Conservation (phyloP, 345 rosid genomes). For the Physaria fendleri region DNA sequence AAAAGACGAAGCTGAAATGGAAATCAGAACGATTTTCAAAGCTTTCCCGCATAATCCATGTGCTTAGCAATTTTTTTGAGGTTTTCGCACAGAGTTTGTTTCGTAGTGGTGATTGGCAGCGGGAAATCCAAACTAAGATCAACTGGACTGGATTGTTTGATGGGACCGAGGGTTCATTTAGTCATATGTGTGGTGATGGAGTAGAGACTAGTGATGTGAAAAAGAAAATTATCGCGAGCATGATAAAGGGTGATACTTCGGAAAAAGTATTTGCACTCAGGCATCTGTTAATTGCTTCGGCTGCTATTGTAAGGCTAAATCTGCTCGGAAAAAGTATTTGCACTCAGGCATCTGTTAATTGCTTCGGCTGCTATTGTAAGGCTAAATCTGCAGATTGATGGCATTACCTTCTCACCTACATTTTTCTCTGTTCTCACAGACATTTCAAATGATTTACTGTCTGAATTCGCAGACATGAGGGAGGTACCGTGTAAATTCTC, state of each 20-base stretch:
- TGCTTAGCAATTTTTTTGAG: conserved; percentile 41
- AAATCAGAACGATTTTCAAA: conserved; percentile 36
- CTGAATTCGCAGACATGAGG: conserved; percentile 42
- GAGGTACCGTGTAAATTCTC: conserved; percentile 44
- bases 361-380: conserved; percentile 63
- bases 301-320: conserved; percentile 67
- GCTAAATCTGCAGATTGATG: conserved; percentile 47
- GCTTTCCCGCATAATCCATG: conserved; percentile 30
- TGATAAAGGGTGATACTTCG: conserved; percentile 50
- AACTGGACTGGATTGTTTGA: conserved; percentile 30
- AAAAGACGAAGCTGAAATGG: conserved; percentile 35
- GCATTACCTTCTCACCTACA: conserved; percentile 34
- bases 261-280: conserved; percentile 58
- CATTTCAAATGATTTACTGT: conserved; percentile 50
- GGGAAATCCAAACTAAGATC: conserved; percentile 24
- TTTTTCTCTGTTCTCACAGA: conserved; percentile 39
- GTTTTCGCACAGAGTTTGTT: conserved; percentile 35
- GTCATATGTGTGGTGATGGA: conserved; percentile 32
- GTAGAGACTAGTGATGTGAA: conserved; percentile 27
- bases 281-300: conserved; percentile 60
- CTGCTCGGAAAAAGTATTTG: conserved; percentile 50
- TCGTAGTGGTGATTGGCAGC: conserved; percentile 32
- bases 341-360: conserved; percentile 66
- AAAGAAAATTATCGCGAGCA: conserved; percentile 38
- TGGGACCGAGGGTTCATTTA: conserved; percentile 19